Conservation (phyloP, 2,329 filamentous ascomycete species). For the Lanzia echinophila region DNA sequence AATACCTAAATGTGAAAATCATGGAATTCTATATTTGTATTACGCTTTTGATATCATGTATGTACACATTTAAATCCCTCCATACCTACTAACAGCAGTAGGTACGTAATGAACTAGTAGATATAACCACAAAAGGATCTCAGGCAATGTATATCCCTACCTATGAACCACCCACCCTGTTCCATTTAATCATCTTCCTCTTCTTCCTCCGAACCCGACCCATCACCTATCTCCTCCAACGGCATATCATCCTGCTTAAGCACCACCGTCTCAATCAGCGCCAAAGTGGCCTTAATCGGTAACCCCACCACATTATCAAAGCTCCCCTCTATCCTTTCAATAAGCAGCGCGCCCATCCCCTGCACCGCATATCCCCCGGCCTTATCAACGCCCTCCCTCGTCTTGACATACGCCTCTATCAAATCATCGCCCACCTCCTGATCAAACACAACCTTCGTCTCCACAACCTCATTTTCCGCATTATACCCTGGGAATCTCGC, state of each 20-base stretch:
- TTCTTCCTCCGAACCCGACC: not conserved
- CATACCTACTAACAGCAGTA: too few relatives aligned
- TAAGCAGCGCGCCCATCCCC: conserved; percentile 75
- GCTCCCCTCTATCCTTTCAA: conserved; percentile 82
- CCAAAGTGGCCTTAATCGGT: conserved; percentile 70
- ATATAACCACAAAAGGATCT: too few relatives aligned
- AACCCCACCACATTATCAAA: conserved; percentile 94
- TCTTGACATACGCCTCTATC: conserved; percentile 73
- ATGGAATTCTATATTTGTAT: not conserved
- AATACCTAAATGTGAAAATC: too few relatives aligned
- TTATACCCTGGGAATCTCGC: conserved; percentile 80
- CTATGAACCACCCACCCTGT: too few relatives aligned
- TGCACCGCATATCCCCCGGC: conserved; percentile 94
- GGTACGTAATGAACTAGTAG: too few relatives aligned
- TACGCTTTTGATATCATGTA: not conserved
- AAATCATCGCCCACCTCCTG: conserved; percentile 70
- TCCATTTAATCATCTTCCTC: not conserved
- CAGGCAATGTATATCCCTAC: too few relatives aligned
- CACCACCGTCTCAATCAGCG: conserved; percentile 82
- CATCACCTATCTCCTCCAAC: conserved; percentile 34
- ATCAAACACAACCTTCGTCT: conserved; percentile 87
- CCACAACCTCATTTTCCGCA: conserved; percentile 74
- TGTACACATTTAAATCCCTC: not conserved
- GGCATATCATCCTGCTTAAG: conserved; percentile 57
- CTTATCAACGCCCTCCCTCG: conserved; percentile 90